Conservation (phyloP, 805 yeast genomes). For the Candida ortonii region DNA sequence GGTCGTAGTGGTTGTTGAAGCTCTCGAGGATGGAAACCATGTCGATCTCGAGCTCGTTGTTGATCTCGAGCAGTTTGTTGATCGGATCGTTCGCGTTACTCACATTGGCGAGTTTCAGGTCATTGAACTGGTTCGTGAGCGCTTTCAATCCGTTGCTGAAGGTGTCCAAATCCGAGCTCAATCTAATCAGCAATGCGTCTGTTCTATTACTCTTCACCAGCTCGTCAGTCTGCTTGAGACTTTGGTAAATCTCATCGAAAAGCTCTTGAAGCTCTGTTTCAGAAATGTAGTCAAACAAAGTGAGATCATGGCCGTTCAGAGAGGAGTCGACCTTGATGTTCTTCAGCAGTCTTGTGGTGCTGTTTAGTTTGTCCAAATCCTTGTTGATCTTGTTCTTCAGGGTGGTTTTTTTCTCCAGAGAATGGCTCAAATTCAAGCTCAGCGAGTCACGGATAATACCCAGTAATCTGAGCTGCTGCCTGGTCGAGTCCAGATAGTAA, state of each 20-base stretch:
- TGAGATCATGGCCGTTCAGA: constrained; percentile 20
- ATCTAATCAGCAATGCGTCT: constrained; percentile 27
- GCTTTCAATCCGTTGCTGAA: constrained; percentile 26
- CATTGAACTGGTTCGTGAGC: constrained; percentile 24
- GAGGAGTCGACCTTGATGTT: constrained; percentile 36
- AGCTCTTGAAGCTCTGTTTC: constrained; percentile 36
- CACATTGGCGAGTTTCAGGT: constrained; percentile 24
- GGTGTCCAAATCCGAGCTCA: constrained; percentile 26
- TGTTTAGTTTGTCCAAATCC: constrained; percentile 35
- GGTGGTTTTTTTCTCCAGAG: constrained; percentile 24
- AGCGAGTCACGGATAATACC: constrained; percentile 31
- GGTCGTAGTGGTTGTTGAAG: constrained; percentile 80
- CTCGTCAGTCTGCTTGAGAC: constrained; percentile 30
- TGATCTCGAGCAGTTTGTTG: constrained; percentile 35
- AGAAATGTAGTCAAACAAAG: constrained; percentile 49
- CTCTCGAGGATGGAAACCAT: constrained; percentile 67
- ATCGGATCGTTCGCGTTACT: constrained; percentile 20
- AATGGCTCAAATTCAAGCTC: constrained; percentile 26
- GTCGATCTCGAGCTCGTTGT: constrained; percentile 56
- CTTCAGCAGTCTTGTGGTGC: constrained; percentile 34
- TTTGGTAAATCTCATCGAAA: constrained; percentile 30
- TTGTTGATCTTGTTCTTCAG: constrained; percentile 22
- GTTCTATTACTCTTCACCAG: constrained; percentile 26
- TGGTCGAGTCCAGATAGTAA: constrained; percentile 44
- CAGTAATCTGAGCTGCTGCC: constrained; percentile 46